Evolutionary conservation across 176 grass and related monocot genomes (phyloP).

Genomic region (Melocanna baccifera): DNA sequence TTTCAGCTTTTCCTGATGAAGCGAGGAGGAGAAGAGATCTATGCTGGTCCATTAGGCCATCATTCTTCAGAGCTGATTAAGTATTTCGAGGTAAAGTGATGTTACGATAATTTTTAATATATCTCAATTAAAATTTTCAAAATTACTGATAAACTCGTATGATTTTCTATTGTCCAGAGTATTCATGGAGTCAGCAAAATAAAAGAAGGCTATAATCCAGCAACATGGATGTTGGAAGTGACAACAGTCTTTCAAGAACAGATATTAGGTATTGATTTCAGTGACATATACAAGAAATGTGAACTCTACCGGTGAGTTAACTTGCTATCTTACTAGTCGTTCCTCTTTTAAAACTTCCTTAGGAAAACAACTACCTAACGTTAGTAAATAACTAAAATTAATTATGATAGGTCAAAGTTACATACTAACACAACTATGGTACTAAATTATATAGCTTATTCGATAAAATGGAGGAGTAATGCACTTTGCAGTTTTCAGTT

Average conservation of each 20-base stretch:
- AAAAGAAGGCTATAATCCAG: constrained; percentile 84
- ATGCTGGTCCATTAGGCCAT: constrained; percentile 73
- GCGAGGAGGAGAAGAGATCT: constrained; percentile 89
- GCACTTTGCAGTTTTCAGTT: background rate
- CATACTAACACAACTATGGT: background rate
- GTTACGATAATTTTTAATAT: background rate
- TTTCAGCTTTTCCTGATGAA: constrained; percentile 90
- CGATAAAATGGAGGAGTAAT: background rate
- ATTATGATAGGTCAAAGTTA: background rate
- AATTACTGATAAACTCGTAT: background rate
- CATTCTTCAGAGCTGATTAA: constrained; percentile 70
- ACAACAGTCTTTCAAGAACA: constrained; percentile 60
- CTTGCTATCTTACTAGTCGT: background rate
- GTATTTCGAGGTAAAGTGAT: constrained; percentile 81
- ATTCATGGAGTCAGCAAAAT: constrained; percentile 73
- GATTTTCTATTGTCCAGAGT: constrained; percentile 33
- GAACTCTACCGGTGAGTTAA: constrained; percentile 73
- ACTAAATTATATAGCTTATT: background rate
- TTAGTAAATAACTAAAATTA: constrained; percentile 7
- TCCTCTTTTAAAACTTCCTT: background rate
- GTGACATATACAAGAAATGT: constrained; percentile 71
- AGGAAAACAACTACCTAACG: background rate
- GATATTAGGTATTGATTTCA: constrained; percentile 57
- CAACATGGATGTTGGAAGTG: constrained; percentile 96
- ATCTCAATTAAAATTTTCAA: background rate